phyloP scores from a whole-genome alignment of 208 protist species.

The Eutreptiella sp. region DNA sequence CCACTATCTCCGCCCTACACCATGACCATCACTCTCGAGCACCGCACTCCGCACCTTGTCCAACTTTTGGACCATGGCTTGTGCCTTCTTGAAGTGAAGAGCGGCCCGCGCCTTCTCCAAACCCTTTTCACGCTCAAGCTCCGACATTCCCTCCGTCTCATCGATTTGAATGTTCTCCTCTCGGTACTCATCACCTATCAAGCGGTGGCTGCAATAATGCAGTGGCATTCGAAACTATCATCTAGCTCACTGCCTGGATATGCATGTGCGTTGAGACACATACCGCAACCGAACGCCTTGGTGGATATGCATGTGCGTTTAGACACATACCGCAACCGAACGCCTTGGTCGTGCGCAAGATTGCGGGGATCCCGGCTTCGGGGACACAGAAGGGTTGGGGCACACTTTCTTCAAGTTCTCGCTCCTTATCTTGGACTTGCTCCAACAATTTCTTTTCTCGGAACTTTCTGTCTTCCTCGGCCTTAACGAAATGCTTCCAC shows the following conservation, averaged over 20 bases:
- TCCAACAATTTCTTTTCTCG: slow-evolving; percentile 46
- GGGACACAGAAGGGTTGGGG: too few relatives aligned
- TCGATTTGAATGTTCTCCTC: not conserved
- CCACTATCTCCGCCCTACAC: too few relatives aligned
- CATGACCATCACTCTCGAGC: slow-evolving; percentile 53
- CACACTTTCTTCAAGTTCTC: slow-evolving; percentile 60
- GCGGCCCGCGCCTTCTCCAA: not conserved
- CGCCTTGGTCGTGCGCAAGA: too few relatives aligned
- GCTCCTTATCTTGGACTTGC: slow-evolving; percentile 51
- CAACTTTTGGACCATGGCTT: slow-evolving; percentile 60
- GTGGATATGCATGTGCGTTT: slow-evolving; percentile 19
- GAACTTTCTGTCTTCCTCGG: slow-evolving; percentile 39
- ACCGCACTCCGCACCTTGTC: slow-evolving; percentile 52
- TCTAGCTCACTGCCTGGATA: not conserved
- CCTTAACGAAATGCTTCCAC: slow-evolving; percentile 40
- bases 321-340: too few relatives aligned
- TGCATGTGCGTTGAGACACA: not conserved
- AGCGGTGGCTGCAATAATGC: slow-evolving; percentile 36
- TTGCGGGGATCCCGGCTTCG: too few relatives aligned
- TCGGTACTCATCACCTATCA: not conserved
- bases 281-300: not conserved
- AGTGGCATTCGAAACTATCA: slow-evolving; percentile 46
- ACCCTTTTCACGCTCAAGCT: slow-evolving; percentile 2
- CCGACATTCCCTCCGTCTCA: not conserved
- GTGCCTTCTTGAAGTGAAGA: slow-evolving; percentile 43